Base-by-base conservation (phyloP, 768 basidiomycete species). In the Tephrocybe rancida region DNA sequence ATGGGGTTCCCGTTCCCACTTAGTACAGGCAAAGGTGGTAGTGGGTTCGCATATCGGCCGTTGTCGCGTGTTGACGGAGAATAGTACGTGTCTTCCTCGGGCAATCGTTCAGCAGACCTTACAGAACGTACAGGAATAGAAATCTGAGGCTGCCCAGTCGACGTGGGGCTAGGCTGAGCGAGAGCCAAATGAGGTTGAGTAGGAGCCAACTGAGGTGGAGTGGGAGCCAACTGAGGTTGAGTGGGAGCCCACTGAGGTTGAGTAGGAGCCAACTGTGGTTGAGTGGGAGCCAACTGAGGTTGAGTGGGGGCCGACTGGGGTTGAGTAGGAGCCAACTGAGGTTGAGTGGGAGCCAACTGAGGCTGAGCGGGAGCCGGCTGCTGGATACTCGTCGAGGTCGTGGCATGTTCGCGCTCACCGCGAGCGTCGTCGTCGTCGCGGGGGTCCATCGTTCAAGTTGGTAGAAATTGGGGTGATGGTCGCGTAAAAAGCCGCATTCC, bases 11-110 rank as follows among this genome's bases (percentile, higher is more conserved):
- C 48, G 26, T 51, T 42, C 16, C 52, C 56, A 14, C 41, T 25
- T 8, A 3, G 5, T 8, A n/a, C n/a, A 3, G 61, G 55, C 18
- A 62, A 52, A 48, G 59, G 59, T 34, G 61, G 63, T 27, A 61
- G 27, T 35, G 55, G 57, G 24, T 51, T 55, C n/a, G 45, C 51
- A 29, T 52, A 41, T 19, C 58, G 51, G 8, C 38, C 30, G 16
- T 25, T 25, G 8, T 34, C 39, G 21, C 27, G 9, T 3, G 37
- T 26, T 2, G 48, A 37, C 19, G 35, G 29, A 14, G 48, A 48
- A 22, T 32, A n/a, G n/a, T n/a, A 19, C 3, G 30, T 6, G n/a
- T 59, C 53, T 16, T 53, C 58, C 27, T 54, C 57, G 0, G 30
- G n/a, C 22, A 48, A 39, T 14, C 38, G 42, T 25, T 55, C 55